These are phyloP conservation scores for Pseudocercospora musae DNA, from an alignment of 2,329 filamentous ascomycete genomes.

Conservation along the genomic window DNA sequence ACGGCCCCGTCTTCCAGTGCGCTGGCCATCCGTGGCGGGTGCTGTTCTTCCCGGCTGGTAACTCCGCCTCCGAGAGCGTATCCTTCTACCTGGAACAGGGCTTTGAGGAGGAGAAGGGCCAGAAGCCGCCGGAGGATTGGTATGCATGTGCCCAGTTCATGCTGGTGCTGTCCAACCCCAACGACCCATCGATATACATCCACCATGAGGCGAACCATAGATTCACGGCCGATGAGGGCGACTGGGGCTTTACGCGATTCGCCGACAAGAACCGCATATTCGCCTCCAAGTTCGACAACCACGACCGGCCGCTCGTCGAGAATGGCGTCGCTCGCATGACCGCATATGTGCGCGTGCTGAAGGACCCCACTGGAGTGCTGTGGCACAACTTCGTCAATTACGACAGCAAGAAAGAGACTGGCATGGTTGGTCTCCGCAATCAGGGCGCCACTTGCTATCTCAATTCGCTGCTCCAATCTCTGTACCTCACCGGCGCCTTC, in stretches of 20 bases:
- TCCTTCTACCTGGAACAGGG: slow-evolving; percentile 97
- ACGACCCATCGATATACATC: slow-evolving; percentile 78
- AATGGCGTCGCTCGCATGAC: slow-evolving; percentile 76
- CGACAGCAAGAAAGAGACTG: slow-evolving; percentile 98
- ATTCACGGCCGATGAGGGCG: slow-evolving; percentile 92
- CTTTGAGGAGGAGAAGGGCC: slow-evolving; percentile 64
- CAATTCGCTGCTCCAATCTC: slow-evolving; percentile 47
- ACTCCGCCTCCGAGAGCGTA: slow-evolving; percentile 79
- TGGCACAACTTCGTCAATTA: slow-evolving; percentile 95
- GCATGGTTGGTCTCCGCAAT: slow-evolving; percentile 93
- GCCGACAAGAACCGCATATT: slow-evolving; percentile 85
- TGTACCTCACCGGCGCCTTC: slow-evolving; percentile 71
- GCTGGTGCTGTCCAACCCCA: slow-evolving; percentile 88
- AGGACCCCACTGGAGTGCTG: slow-evolving; percentile 82
- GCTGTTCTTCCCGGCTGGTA: slow-evolving; percentile 91
- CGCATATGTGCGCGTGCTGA: slow-evolving; percentile 75
- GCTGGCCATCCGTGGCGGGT: slow-evolving; percentile 91
- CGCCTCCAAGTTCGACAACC: slow-evolving; percentile 69
- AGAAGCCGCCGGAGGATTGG: slow-evolving; percentile 81
- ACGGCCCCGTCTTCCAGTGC: slow-evolving; percentile 83
- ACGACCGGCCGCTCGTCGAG: slow-evolving; percentile 68
- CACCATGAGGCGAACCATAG: slow-evolving; percentile 84
- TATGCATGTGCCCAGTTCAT: slow-evolving; percentile 95
- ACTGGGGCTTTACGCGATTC: slow-evolving; percentile 99
- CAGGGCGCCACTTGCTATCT: slow-evolving; percentile 72